Conservation (phyloP, 805 yeast genomes). For the Crinitomyces ghanaensis region DNA sequence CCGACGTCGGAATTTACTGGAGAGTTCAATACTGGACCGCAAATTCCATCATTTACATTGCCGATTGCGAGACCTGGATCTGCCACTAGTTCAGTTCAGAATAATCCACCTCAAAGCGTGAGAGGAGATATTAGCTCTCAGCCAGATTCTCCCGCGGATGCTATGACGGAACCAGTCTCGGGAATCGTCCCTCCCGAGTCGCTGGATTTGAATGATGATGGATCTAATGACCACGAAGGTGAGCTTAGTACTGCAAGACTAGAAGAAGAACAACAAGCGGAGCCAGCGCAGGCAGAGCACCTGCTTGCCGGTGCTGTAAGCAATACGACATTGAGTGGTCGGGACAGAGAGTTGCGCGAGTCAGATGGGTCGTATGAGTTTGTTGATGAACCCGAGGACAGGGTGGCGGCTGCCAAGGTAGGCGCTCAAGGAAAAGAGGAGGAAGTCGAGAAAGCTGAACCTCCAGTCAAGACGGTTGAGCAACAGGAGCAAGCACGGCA, state of each 20-base stretch:
- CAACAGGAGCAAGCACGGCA: too few species aligned
- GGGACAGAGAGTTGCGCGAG: constrained; percentile 2
- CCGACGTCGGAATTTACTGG: constrained; percentile 19
- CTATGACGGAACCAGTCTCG: constrained; percentile 24
- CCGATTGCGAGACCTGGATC: constrained; percentile 58
- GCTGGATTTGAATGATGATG: constrained; percentile 9
- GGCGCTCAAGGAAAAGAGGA: too few species aligned
- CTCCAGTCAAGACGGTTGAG: too few species aligned
- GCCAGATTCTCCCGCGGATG: constrained; percentile 31
- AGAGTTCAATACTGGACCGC: constrained; percentile 4
- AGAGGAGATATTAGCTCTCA: constrained; percentile 57
- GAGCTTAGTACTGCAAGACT: background rate
- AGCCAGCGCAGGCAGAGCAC: background rate
- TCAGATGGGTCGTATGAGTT: constrained; percentile 24
- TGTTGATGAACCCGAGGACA: constrained; percentile 25
- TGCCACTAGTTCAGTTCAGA: constrained; percentile 80
- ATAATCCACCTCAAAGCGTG: constrained; percentile 84
- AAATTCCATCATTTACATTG: constrained; percentile 29
- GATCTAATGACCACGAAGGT: constrained; percentile 1
- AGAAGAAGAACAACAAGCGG: constrained; percentile 1
- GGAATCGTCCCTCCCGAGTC: constrained; percentile 20
- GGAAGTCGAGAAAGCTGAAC: too few species aligned
- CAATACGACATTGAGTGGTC: background rate
- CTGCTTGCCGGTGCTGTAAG: background rate
- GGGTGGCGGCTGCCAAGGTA: constrained; percentile 7